Evolutionary conservation across 2,329 filamentous ascomycete genomes (phyloP).

Genomic region (Pseudogymnoascus sp.): DNA sequence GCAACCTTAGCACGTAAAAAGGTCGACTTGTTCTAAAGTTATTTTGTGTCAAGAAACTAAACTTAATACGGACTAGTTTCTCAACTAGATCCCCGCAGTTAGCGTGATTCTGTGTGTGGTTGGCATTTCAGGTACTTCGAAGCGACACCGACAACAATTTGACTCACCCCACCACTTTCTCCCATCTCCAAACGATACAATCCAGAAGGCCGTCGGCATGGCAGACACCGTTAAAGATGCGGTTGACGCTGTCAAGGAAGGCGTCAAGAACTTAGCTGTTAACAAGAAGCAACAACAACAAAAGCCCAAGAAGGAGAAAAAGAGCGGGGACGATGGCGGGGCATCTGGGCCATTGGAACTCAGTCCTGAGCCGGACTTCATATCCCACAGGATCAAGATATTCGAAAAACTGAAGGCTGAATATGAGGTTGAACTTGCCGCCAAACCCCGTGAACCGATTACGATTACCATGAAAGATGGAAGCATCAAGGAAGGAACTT

Average conservation of each 20-base stretch:
- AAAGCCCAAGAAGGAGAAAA: conserved; percentile 45
- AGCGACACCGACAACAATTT: conserved; percentile 11
- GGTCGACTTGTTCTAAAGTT: conserved; percentile 10
- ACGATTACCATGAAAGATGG: conserved; percentile 68
- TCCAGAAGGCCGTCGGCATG: conserved; percentile 32
- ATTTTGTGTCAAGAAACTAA: conserved; percentile 10
- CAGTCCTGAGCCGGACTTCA: conserved; percentile 61
- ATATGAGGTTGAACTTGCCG: conserved; percentile 68
- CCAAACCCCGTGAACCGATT: conserved; percentile 67
- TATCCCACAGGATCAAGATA: conserved; percentile 75
- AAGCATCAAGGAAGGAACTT: conserved; percentile 63
- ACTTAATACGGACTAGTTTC: background rate
- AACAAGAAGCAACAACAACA: conserved; percentile 34
- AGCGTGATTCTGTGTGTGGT: background rate
- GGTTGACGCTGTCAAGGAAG: conserved; percentile 46
- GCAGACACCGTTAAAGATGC: conserved; percentile 40
- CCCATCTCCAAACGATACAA: background rate
- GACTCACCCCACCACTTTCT: conserved; percentile 4
- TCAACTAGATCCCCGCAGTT: conserved; percentile 10
- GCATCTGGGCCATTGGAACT: conserved; percentile 41
- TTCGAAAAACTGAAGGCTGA: conserved; percentile 86
- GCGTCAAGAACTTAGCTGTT: conserved; percentile 53
- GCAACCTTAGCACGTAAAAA: conserved; percentile 9
- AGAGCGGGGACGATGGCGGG: conserved; percentile 37
- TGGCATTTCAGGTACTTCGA: conserved; percentile 5